Base-by-base conservation (phyloP, 495 filamentous ascomycete genomes). In the Neurospora sp. region DNA sequence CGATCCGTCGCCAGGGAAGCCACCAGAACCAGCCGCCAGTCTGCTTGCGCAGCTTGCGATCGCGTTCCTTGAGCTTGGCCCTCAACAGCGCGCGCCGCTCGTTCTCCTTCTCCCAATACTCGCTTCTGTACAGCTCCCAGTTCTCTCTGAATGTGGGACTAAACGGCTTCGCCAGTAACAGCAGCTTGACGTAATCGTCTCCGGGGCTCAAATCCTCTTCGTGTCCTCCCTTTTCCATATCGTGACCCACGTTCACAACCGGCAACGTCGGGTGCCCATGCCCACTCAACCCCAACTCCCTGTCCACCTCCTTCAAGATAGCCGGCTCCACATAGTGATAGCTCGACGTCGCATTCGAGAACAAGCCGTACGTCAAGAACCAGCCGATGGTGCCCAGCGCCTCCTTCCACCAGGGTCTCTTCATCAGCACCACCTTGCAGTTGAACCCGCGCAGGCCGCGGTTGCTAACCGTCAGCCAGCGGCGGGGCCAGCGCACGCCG, bases 41-140 rank as follows among this genome's bases (percentile, higher is more conserved):
- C 71, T 89, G 81, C 74, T 86, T 87, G 8, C 91, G 91, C 38
- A 92, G 77, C 71, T 90, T 88, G 39, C 86, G 86, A 74, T 93
- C 88, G 6, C 87, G 86, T 72, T 88, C 86, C 69, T 87, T 86
- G 31, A 96, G 78, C 76, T 91, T 90, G 68, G 88, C 83, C 59
- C 93, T 87, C 44, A 97, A 82, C 68, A 91, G 80, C 6, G 89
- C 87, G 16, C 96, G 92, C 4, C 93, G 88, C 82, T 96, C 94
- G 76, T 99, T 99, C 81, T 99, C 96, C 73, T 89, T 90, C 75
- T 97, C 96, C 96, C 96, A 99, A 78, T 97, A 99, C 73, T 97
- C 94, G 38, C 90, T 88, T 41, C 96, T 87, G 80, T 95, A 99
- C 5, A 94, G 80, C 77, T 99, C 96, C 96, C 96, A 99, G 73